Evolutionary conservation across 2,329 filamentous ascomycete genomes (phyloP), one percentile per base, ranked within the genome.

Genomic region (Cryphonectria nitschkei): DNA sequence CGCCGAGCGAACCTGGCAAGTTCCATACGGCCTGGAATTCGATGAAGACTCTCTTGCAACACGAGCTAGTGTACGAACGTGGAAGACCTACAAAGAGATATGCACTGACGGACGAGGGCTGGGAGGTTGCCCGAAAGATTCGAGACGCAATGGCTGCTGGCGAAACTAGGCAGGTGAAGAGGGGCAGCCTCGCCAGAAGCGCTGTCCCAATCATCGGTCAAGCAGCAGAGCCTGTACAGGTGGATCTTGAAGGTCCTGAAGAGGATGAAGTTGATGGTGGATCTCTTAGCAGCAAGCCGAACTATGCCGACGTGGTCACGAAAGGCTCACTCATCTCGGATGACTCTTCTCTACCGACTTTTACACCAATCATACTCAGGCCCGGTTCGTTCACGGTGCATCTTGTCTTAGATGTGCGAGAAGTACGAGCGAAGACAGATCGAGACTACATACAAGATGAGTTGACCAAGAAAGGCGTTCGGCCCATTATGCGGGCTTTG

Each of bases 11-110:
- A 68, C 84, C 91, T 0, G 90, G 85, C 14, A 92, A 90, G 70
- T 92, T 88, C 75, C 93, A 93, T 75, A 95, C 93, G 0, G 93
- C 93, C 0, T 96, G 93, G 93, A 92, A 88, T 76, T 94, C 92
- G 1, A 94, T 95, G 86, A 93, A 93, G 77, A 93, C 91, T 0
- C 81, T 96, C 43, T 75, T 90, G 6, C 85, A 89, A 68, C 94
- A 95, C 77, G 92, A 94, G 70, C 81, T 95, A 3, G 91, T 95
- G 0, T 90, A 89, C 70, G 90, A 92, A 74, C 89, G 88, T 68
- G 91, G 92, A 0, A 85, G 91, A 22, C 92, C 92, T 0, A 79
- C 89, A 26, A 87, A 89, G 72, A 88, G 86, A 74, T 96, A 94
- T 77, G 84, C 85, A 1, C 81, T 96, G 50, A 93, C 92, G 0